These are phyloP conservation scores for Scheffersomyces ergatensis DNA, from an alignment of 805 yeast species.

Conservation along the genomic window DNA sequence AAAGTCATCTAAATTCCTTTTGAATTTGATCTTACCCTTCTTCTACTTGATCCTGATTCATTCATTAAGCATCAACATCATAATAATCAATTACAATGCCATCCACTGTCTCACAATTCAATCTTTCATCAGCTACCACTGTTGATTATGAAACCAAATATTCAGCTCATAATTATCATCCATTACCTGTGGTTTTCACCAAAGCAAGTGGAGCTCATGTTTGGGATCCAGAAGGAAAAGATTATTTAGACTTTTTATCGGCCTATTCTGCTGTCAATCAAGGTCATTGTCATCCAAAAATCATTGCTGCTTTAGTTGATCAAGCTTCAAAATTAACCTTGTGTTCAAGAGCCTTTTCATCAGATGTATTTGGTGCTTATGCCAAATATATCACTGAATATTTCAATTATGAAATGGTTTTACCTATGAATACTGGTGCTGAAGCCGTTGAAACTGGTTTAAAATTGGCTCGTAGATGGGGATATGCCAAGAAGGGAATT, in stretches of 20 bases:
- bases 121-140: conserved; percentile 64
- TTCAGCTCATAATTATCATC: conserved; percentile 97
- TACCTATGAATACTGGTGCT: conserved; percentile 99
- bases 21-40: no score
- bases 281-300: conserved; percentile 97
- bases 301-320: conserved; percentile 76
- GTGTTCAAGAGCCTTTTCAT: conserved; percentile 89
- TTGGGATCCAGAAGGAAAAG: conserved; percentile 97
- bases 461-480: conserved; percentile 97
- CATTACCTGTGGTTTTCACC: conserved; percentile 90
- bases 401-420: conserved; percentile 86
- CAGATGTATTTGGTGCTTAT: conserved; percentile 80
- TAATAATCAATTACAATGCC: no score
- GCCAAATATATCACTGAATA: conserved; percentile 87
- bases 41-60: no score
- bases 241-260: conserved; percentile 86
- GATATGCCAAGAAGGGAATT: conserved; percentile 82
- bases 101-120: conserved; percentile 27
- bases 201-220: conserved; percentile 88
- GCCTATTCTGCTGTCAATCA: conserved; percentile 98
- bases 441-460: conserved; percentile 97
- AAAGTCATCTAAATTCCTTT: no score
- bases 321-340: conserved; percentile 85
- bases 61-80: no score
- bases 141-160: conserved; percentile 68